These are phyloP conservation scores for Pilatotrama ljubarskyi DNA, from an alignment of 768 basidiomycete species.

Conservation along the genomic window DNA sequence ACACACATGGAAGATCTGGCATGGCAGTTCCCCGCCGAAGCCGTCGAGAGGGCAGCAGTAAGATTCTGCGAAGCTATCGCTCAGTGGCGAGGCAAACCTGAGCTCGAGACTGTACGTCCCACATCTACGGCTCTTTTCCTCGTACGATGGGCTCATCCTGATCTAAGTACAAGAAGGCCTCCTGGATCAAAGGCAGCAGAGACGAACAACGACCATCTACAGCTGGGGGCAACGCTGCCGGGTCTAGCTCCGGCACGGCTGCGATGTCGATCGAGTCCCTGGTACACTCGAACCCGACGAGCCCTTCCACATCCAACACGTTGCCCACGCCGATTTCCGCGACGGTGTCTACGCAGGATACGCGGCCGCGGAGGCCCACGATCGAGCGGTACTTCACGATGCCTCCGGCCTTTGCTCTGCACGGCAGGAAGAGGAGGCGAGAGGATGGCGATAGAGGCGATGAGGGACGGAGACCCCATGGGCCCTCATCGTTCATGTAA, in stretches of 20 bases:
- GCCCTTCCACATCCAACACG: conserved; percentile 38
- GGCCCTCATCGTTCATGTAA: conserved; percentile 4
- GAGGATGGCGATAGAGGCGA: conserved; percentile 25
- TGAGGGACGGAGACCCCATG: conserved; percentile 19
- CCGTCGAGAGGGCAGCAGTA: conserved; percentile 74
- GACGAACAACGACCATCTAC: conserved; percentile 54
- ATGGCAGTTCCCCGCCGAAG: conserved; percentile 79
- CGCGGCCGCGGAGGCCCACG: conserved; percentile 32
- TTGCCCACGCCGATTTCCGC: conserved; percentile 15
- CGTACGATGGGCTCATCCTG: background rate
- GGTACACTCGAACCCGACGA: conserved; percentile 69
- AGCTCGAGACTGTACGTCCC: conserved; percentile 66
- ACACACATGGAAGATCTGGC: conserved; percentile 80
- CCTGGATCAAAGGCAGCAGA: conserved; percentile 38
- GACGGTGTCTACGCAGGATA: background rate
- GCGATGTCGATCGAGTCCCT: conserved; percentile 64
- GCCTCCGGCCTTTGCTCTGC: conserved; percentile 25
- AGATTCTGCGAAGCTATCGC: conserved; percentile 82
- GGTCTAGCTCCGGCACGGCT: conserved; percentile 31
- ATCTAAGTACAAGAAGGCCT: conserved; percentile 33
- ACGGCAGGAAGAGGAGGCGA: conserved; percentile 26
- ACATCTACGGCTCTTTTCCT: background rate
- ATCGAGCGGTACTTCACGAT: conserved; percentile 41
- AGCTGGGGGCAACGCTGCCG: conserved; percentile 4
- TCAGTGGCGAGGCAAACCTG: conserved; percentile 82